phyloP scores from a whole-genome alignment of 2,329 filamentous ascomycete species.

The Coniella vitis region DNA sequence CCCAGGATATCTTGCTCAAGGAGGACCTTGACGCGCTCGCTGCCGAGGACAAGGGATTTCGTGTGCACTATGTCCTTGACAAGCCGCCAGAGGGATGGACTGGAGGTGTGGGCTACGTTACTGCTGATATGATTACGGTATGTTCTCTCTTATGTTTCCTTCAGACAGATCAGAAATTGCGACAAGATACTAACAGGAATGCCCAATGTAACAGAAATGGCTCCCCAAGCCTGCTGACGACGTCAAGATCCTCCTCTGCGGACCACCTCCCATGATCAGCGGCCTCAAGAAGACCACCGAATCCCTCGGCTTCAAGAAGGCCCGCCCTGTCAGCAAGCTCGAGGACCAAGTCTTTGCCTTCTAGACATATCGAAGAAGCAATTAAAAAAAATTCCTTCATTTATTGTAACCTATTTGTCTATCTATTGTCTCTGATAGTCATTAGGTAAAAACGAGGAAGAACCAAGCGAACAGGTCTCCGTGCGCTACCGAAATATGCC shows the following conservation, averaged over 20 bases:
- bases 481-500: too few species aligned
- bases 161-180: neutral
- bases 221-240: slow-evolving; percentile 78
- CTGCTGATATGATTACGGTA: slow-evolving; percentile 83
- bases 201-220: slow-evolving; percentile 48
- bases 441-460: too few species aligned
- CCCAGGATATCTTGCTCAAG: slow-evolving; percentile 85
- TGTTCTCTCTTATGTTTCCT: slow-evolving; percentile 14
- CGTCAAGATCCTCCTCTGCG: slow-evolving; percentile 90
- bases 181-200: neutral
- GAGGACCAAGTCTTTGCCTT: slow-evolving; percentile 98
- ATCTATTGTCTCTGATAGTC: too few species aligned
- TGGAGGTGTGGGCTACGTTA: slow-evolving; percentile 91
- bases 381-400: too few species aligned
- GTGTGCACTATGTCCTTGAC: slow-evolving; percentile 92
- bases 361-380: slow-evolving; percentile 34
- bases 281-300: slow-evolving; percentile 96
- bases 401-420: too few species aligned
- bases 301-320: slow-evolving; percentile 84
- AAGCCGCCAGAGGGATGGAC: slow-evolving; percentile 89
- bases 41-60: slow-evolving; percentile 71
- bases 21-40: slow-evolving; percentile 81
- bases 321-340: slow-evolving; percentile 91
- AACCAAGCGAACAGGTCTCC: too few species aligned
- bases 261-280: slow-evolving; percentile 92